Base-by-base conservation (phyloP, 805 yeast species). In the Saccharomyces kudriavzevii region DNA sequence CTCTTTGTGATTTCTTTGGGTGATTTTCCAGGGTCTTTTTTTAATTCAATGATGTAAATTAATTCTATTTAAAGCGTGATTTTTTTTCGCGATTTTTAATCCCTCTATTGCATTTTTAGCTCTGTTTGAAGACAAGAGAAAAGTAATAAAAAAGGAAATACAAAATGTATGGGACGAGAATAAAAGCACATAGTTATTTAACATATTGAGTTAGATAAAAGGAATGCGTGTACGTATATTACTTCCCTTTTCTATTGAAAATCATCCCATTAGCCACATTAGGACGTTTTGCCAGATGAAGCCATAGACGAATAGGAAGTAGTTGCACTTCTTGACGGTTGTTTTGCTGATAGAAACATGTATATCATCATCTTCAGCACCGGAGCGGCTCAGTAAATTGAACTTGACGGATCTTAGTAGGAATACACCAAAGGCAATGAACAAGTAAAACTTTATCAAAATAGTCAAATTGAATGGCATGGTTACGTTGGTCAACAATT, bases 301-400 rank as follows among this genome's bases (percentile, higher is more conserved):
- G 8, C 96, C 84, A 69, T 92, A 92, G 45, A 86, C 75, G 63
- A 92, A 90, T 58, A 92, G 74, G 67, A 87, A 92, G 64, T 92
- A 96, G 55, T 94, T 85, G 60, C 97, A 81, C 56, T 87, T 80
- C 68, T 88, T 85, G 58, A 89, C 80, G 55, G 85, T 86, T 26
- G 81, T 81, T 46, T 82, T 77, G 53, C 85, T 80, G 47, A 68
- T 51, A 28, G 57, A 62, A 20, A 56, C 58, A 17, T 35, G 43
- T 56, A 68, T 59, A 52, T 88, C 78, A 45, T 80, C 81, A 51
- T 80, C 81, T 13, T 81, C 73, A 53, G 75, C 74, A 43, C 80
- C 76, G 43, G 43, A 35, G 24, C 43, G 43, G 52, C 78, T 79
- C 53, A 73, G 73, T 13, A 74, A 49, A 56, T 74, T 74, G 57